Base-by-base conservation (phyloP, 805 yeast genomes). In the Metschnikowia vanudenii region DNA sequence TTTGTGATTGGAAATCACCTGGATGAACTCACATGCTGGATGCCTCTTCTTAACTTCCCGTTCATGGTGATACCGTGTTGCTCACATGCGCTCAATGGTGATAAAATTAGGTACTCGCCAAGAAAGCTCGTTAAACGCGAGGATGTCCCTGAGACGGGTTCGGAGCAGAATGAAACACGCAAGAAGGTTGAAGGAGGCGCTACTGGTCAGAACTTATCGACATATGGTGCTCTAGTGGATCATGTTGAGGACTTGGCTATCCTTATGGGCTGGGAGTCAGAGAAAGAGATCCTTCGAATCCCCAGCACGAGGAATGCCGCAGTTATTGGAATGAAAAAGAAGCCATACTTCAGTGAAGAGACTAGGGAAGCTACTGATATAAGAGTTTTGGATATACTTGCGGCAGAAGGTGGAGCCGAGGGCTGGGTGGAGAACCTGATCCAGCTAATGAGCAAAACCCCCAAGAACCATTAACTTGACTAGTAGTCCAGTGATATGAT, bases 301-400 rank as follows among this genome's bases (percentile, higher is more conserved):
- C 98, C 98, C 28, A 88, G 96, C 47, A 92, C 98, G 0, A 73
- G 97, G 63, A 92, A 92, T 60, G 89, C 95, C 1, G 97, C 97
- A 0, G 69, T 92, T 13, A 82, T 92, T 40, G 96, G 96, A 0
- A 74, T 78, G 43, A 65, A 72, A 31, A 65, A 59, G 42, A 62
- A 60, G 32, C 53, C 58, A 13, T 46, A 52, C 6, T 57, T 51
- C 41, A 48, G 43, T n/a, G 49, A 51, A 16, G 72, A 69, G 47
- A 47, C 59, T 8, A 37, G 38, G 9, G 76, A 71, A 38, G 63
- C 62, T 2, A 54, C 64, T 10, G 70, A 65, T 55, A 71, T 65
- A 49, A 54, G 71, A 32, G 68, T 85, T 1, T 75, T 78, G 53
- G 88, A 86, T 41, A 73, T 88, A 1, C 59, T 92, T 16, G 76